Evolutionary conservation across 495 filamentous ascomycete genomes (phyloP).

Genomic region (Lentithecium fluviatile): DNA sequence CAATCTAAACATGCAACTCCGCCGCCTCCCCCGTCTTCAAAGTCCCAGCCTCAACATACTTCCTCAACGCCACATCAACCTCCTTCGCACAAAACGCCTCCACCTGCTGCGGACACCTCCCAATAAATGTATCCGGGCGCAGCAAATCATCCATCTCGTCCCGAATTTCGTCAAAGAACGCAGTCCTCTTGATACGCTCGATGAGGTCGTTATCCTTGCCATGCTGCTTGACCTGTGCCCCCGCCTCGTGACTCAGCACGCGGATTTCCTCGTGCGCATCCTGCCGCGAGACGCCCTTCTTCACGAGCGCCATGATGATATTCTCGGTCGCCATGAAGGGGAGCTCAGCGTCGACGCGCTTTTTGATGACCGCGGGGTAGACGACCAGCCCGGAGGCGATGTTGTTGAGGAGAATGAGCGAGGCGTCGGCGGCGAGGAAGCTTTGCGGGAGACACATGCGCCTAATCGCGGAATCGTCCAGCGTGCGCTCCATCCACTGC

Average conservation of each 20-base stretch:
- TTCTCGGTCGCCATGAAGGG: slow-evolving; percentile 53
- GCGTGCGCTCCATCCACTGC: slow-evolving; percentile 76
- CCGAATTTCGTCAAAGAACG: slow-evolving; percentile 83
- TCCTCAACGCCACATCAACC: slow-evolving; percentile 53
- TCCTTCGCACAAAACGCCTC: slow-evolving; percentile 46
- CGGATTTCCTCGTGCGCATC: slow-evolving; percentile 89
- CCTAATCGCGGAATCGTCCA: slow-evolving; percentile 65
- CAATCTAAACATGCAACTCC: slow-evolving; percentile 52
- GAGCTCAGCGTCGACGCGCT: slow-evolving; percentile 70
- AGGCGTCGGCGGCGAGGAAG: slow-evolving; percentile 80
- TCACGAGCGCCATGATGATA: slow-evolving; percentile 84
- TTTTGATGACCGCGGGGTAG: slow-evolving; percentile 74
- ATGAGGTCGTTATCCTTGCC: slow-evolving; percentile 83
- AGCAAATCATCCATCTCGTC: slow-evolving; percentile 72
- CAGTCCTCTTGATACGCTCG: slow-evolving; percentile 67
- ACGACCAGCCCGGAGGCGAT: slow-evolving; percentile 80
- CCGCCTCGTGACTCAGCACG: slow-evolving; percentile 83
- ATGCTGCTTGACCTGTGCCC: slow-evolving; percentile 73
- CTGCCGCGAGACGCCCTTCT: slow-evolving; percentile 74
- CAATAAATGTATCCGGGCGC: slow-evolving; percentile 68
- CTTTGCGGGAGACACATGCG: slow-evolving; percentile 74
- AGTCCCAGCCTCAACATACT: slow-evolving; percentile 43
- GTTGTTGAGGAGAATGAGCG: slow-evolving; percentile 78
- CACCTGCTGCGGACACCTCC: slow-evolving; percentile 45
- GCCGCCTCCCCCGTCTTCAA: slow-evolving; percentile 51